Evolutionary conservation across 495 filamentous ascomycete species (phyloP), one percentile per base, ranked within the genome.

Genomic region (Talaromyces borbonicus): DNA sequence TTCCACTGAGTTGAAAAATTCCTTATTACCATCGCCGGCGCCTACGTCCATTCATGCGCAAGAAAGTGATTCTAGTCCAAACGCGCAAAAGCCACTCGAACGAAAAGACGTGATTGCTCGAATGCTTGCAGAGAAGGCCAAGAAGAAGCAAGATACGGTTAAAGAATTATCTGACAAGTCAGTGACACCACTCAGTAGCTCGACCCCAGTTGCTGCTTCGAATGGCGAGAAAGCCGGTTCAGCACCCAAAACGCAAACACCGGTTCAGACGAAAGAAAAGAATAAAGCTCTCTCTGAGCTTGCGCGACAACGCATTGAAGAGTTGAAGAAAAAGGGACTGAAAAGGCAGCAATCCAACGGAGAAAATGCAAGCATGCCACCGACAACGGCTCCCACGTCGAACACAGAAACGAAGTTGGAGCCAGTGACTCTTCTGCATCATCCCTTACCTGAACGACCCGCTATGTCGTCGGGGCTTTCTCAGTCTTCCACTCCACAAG

Each of bases 51-150:
- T 19, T 30, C 27, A 22, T 23, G 14, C 26, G 24, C 3, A 8
- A 25, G 16, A 43, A 43, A 25, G 15, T 1, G 5, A 22, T 14
- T 43, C 40, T 27, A 19, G 48, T 11, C 27, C 49, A 2, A 9
- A 15, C 18, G 9, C 23, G 2, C 49, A 48, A 3, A 79, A 77
- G 51, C 71, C 77, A 6, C 67, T 87, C 53, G 82, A 86, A 52
- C 73, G 85, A 23, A 87, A 87, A 51, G 83, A 87, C 49, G 74
- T 85, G 31, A 85, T 86, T 53, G 83, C 84, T 14, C 74, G 78
- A 33, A 77, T 87, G 56, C 69, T 85, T 39, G 84, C 85, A 30
- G 81, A 65, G 1, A 75, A 73, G 49, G 68, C 68, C 51, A 65
- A 42, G 15, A 47, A 47, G 31, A 42, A 41, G 20, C 11, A 43